phyloP scores from a whole-genome alignment of 208 protist species.

The Leishmania tarentolae region DNA sequence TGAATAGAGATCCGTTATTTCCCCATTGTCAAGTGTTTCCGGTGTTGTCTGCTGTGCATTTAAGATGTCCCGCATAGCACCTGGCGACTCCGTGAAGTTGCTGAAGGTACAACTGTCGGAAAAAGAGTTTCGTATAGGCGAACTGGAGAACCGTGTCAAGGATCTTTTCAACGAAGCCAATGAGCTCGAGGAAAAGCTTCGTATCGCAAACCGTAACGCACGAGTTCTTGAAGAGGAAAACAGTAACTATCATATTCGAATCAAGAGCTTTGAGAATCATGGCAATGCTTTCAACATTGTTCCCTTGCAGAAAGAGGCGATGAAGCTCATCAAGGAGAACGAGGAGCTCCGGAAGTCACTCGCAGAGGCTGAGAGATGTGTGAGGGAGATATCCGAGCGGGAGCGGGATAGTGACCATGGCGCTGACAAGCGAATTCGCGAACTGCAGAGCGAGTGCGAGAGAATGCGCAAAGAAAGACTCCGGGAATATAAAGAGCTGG shows the following conservation, averaged over 20 bases:
- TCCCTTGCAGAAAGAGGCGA: slow-evolving; percentile 37
- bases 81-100: slow-evolving; percentile 12
- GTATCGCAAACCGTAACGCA: slow-evolving; percentile 70
- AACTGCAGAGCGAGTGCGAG: slow-evolving; percentile 27
- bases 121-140: slow-evolving; percentile 74
- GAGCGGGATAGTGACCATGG: slow-evolving; percentile 9
- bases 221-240: slow-evolving; percentile 84
- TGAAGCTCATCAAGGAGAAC: slow-evolving; percentile 71
- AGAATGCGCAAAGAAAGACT: slow-evolving; percentile 37
- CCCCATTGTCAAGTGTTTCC: neutral
- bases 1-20: neutral
- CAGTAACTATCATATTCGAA: slow-evolving; percentile 42
- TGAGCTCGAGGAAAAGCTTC: slow-evolving; percentile 68
- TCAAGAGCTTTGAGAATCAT: slow-evolving; percentile 41
- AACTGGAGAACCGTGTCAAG: slow-evolving; percentile 70
- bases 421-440: slow-evolving; percentile 21
- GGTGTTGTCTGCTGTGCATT: slow-evolving; percentile 16
- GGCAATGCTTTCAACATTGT: slow-evolving; percentile 2
- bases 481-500: slow-evolving; percentile 38
- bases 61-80: slow-evolving; percentile 17
- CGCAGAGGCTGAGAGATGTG: slow-evolving; percentile 11
- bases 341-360: slow-evolving; percentile 33
- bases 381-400: slow-evolving; percentile 6
- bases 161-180: slow-evolving; percentile 62
- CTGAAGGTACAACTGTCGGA: slow-evolving; percentile 51